Evolutionary conservation across 495 filamentous ascomycete species (phyloP).

Genomic region (Aspergillus carlsbadensis): DNA sequence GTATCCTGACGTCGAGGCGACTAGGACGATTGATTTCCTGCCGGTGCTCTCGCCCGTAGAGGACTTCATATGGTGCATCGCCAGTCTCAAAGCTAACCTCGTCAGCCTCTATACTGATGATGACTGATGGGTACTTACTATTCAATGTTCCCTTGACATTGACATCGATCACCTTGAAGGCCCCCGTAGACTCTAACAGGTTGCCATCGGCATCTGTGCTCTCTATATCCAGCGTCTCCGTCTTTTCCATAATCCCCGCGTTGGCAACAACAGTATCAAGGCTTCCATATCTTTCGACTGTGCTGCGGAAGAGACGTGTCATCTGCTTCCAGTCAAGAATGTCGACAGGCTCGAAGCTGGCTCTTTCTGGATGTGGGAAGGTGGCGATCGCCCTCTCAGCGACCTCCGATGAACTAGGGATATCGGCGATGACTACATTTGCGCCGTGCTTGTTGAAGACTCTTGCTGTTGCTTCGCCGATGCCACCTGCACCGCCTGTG

Average conservation of each 20-base stretch:
- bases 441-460: conserved; percentile 26
- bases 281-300: conserved; percentile 47
- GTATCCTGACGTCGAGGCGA: conserved; percentile 30
- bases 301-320: conserved; percentile 52
- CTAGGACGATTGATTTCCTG: conserved; percentile 25
- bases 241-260: conserved; percentile 59
- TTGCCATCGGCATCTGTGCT: not conserved
- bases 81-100: conserved; percentile 20
- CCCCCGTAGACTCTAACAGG: not conserved
- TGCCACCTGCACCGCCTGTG: conserved; percentile 40
- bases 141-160: conserved; percentile 39
- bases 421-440: conserved; percentile 33
- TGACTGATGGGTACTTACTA: not conserved
- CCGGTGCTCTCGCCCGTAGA: not conserved
- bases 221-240: conserved; percentile 12
- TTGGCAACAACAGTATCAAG: conserved; percentile 67
- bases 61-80: conserved; percentile 21
- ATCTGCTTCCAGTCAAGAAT: conserved; percentile 29
- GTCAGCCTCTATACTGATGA: not conserved
- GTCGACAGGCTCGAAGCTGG: conserved; percentile 23
- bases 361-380: conserved; percentile 17
- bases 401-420: conserved; percentile 9
- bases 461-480: conserved; percentile 34
- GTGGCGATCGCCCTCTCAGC: conserved; percentile 19
- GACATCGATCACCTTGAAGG: conserved; percentile 27